A percentile compares a stretch with the other conserved stretches of the same genome.
These are phyloP conservation scores for Pyrenula massariospora DNA, from an alignment of 495 filamentous ascomycete species.

Conservation along the genomic window DNA sequence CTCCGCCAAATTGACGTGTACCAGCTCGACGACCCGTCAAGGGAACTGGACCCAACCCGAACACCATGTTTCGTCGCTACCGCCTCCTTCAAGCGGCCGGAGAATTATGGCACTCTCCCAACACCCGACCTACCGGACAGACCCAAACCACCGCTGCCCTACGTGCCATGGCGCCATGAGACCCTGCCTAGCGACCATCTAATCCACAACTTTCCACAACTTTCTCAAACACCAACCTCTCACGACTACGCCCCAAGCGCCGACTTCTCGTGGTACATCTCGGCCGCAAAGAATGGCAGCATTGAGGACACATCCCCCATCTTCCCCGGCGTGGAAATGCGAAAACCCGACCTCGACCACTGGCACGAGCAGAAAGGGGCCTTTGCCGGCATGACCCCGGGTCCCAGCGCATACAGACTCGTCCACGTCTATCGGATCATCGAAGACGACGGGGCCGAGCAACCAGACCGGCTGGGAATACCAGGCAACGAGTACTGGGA, in stretches of 20 bases:
- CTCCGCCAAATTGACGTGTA: constrained; percentile 47
- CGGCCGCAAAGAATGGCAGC: constrained; percentile 11
- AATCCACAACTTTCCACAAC: neutral
- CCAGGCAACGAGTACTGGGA: neutral
- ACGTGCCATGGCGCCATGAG: constrained; percentile 24
- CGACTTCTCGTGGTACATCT: constrained; percentile 36
- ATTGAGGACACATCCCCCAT: constrained; percentile 15
- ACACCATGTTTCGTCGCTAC: constrained; percentile 48
- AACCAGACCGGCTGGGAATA: neutral
- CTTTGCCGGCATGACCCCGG: constrained; percentile 9
- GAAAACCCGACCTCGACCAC: constrained; percentile 48
- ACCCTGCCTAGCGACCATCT: constrained; percentile 14
- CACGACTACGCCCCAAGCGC: constrained; percentile 26
- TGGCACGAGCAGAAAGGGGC: constrained; percentile 36
- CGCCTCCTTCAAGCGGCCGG: constrained; percentile 48
- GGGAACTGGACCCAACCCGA: constrained; percentile 18
- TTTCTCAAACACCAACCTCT: constrained; percentile 14
- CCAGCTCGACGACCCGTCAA: constrained; percentile 24
- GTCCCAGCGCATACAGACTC: constrained; percentile 4
- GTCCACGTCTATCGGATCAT: neutral
- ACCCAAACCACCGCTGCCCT: neutral
- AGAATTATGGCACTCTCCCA: constrained; percentile 9
- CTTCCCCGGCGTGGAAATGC: constrained; percentile 50
- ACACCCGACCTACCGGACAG: neutral
- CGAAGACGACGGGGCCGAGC: neutral